Conservation (phyloP, 164 flowering plant genomes). For the Houttuynia cordata region DNA sequence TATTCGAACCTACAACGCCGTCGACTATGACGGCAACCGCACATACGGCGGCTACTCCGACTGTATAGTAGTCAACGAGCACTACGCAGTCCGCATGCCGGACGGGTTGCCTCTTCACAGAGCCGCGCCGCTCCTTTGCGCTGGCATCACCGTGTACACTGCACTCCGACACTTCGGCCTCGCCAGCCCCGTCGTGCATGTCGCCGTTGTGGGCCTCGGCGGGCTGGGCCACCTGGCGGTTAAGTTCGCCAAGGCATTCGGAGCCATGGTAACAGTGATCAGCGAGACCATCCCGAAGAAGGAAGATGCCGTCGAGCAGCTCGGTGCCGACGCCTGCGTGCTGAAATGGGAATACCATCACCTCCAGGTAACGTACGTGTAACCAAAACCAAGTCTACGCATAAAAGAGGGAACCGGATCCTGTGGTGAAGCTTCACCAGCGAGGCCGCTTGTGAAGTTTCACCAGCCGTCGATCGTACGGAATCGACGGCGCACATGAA, state of each 20-base stretch:
- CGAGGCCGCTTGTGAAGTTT: too few species aligned
- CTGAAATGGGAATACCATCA: too few species aligned
- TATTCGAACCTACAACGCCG: constrained; percentile 19
- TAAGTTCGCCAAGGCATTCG: constrained; percentile 1
- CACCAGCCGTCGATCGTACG: too few species aligned
- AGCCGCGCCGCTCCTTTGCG: constrained; percentile 32
- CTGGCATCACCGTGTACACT: constrained; percentile 44
- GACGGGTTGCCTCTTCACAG: constrained; percentile 13
- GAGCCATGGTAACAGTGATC: background rate
- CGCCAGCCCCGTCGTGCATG: background rate
- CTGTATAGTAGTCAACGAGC: constrained; percentile 20
- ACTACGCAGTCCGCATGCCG: constrained; percentile 28
- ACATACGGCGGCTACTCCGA: constrained; percentile 40
- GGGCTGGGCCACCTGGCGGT: constrained; percentile 1
- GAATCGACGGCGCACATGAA: too few species aligned
- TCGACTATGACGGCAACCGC: constrained; percentile 23
- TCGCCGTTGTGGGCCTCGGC: background rate
- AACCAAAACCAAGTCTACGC: too few species aligned
- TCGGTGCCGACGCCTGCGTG: too few species aligned
- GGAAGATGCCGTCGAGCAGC: background rate
- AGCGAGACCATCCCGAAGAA: background rate
- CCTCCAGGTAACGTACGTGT: too few species aligned
- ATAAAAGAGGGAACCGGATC: too few species aligned
- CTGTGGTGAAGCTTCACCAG: too few species aligned
- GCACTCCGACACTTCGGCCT: constrained; percentile 29